phyloP scores from a whole-genome alignment of 2,329 filamentous ascomycete species.

The Calonectria naviculata region DNA sequence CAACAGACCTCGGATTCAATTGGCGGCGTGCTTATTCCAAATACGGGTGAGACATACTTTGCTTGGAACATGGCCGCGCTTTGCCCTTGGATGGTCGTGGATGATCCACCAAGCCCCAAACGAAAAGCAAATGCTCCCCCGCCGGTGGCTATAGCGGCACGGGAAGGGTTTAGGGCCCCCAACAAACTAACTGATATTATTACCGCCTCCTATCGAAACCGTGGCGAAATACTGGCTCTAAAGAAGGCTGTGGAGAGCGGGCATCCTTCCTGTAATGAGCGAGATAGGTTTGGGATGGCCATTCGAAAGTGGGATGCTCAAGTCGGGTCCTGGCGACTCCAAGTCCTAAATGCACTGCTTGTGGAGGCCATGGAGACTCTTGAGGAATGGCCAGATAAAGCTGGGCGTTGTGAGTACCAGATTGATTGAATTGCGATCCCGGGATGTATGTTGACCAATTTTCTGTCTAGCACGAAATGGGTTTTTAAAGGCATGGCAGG shows the following conservation, averaged over 20 bases:
- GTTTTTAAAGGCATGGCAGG: constrained; percentile 63
- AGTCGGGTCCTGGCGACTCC: constrained; percentile 74
- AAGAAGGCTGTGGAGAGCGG: constrained; percentile 66
- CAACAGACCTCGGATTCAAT: constrained; percentile 59
- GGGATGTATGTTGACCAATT: constrained; percentile 11
- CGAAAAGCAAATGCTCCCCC: constrained; percentile 65
- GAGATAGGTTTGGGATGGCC: constrained; percentile 78
- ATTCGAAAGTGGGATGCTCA: constrained; percentile 77
- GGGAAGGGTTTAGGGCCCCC: constrained; percentile 82
- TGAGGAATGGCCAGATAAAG: constrained; percentile 44
- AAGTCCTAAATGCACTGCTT: constrained; percentile 75
- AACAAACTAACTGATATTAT: constrained; percentile 81
- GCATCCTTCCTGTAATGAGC: constrained; percentile 57
- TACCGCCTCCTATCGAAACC: constrained; percentile 71
- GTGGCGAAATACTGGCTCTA: constrained; percentile 69
- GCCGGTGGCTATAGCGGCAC: constrained; percentile 62
- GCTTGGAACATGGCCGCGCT: constrained; percentile 83
- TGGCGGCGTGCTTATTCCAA: constrained; percentile 67
- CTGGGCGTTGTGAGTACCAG: constrained; percentile 51
- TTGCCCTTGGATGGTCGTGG: constrained; percentile 74
- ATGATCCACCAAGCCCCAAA: constrained; percentile 53
- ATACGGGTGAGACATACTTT: constrained; percentile 74
- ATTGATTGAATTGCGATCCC: background rate
- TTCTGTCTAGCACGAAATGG: constrained; percentile 52
- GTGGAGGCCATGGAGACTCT: constrained; percentile 66